These are phyloP conservation scores for Backusella australiensis DNA, from an alignment of 192 early-diverging fungal species.

Conservation along the genomic window DNA sequence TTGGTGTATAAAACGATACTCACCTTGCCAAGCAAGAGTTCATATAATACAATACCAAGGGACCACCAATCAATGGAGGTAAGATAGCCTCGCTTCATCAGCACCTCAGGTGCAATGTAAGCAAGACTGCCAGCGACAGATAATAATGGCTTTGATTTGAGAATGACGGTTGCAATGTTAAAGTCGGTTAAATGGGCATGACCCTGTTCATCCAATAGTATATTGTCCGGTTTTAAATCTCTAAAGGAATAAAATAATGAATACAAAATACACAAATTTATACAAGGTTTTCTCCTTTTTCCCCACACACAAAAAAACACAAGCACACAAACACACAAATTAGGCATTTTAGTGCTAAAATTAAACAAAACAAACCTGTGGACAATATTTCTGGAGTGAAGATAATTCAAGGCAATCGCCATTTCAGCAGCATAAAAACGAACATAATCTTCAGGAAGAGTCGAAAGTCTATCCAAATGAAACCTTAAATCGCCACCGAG, in stretches of 20 bases:
- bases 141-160: slow-evolving; percentile 57
- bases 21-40: slow-evolving; percentile 76
- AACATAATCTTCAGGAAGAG: slow-evolving; percentile 74
- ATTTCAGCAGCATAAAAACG: slow-evolving; percentile 84
- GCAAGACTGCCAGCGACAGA: slow-evolving; percentile 84
- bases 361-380: slow-evolving; percentile 55
- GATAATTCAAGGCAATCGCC: slow-evolving; percentile 70
- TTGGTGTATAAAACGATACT: background rate
- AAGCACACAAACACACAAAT: background rate
- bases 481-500: slow-evolving; percentile 84
- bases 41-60: slow-evolving; percentile 77
- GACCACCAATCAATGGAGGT: slow-evolving; percentile 75
- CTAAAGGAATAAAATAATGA: slow-evolving; percentile 12
- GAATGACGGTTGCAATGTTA: slow-evolving; percentile 77
- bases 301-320: background rate
- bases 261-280: background rate
- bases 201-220: slow-evolving; percentile 71
- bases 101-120: slow-evolving; percentile 86
- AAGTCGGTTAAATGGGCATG: slow-evolving; percentile 95
- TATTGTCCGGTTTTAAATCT: slow-evolving; percentile 95
- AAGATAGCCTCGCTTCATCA: slow-evolving; percentile 53
- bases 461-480: slow-evolving; percentile 63
- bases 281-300: background rate
- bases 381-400: slow-evolving; percentile 78
- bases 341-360: background rate